These are phyloP conservation scores for Phlebopus sp. DNA, from an alignment of 1,284 basidiomycete species.

Conservation along the genomic window DNA sequence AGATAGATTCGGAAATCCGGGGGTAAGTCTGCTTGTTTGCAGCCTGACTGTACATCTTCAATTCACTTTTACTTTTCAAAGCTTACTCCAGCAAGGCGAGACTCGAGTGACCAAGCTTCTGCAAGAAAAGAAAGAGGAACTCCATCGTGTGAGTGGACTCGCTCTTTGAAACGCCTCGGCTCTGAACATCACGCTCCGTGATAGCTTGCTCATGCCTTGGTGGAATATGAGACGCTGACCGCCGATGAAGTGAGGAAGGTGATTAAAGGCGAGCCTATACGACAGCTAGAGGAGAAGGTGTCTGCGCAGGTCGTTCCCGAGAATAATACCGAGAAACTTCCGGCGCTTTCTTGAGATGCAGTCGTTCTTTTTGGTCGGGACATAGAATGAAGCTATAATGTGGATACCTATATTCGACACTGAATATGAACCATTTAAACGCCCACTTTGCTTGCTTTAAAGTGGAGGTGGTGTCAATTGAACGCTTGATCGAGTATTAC, in stretches of 20 bases:
- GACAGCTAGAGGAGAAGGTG: conserved; percentile 60
- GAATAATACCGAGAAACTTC: conserved; percentile 2
- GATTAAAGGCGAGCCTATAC: conserved; percentile 78
- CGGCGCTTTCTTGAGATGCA: conserved; percentile 10
- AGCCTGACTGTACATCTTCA: conserved; percentile 6
- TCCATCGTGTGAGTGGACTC: conserved; percentile 65
- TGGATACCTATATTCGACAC: background rate
- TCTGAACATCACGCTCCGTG: conserved; percentile 17
- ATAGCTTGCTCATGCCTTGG: conserved; percentile 82
- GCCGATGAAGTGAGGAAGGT: conserved; percentile 82
- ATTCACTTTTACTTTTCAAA: conserved; percentile 27
- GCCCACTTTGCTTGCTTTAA: too few species aligned
- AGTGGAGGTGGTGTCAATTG: too few species aligned
- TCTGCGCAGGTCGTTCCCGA: conserved; percentile 45
- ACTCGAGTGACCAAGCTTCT: conserved; percentile 68
- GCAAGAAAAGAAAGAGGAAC: conserved; percentile 69
- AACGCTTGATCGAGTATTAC: too few species aligned
- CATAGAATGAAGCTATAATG: conserved; percentile 4
- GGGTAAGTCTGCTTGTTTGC: conserved; percentile 48
- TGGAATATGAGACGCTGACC: conserved; percentile 93
- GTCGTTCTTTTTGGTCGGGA: background rate
- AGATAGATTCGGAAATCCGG: conserved; percentile 82
- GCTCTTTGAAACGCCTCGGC: background rate
- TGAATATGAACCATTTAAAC: too few species aligned
- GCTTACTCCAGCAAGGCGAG: conserved; percentile 76